Base-by-base conservation (phyloP, 257 asterid species). In the Solanum microdontum region DNA sequence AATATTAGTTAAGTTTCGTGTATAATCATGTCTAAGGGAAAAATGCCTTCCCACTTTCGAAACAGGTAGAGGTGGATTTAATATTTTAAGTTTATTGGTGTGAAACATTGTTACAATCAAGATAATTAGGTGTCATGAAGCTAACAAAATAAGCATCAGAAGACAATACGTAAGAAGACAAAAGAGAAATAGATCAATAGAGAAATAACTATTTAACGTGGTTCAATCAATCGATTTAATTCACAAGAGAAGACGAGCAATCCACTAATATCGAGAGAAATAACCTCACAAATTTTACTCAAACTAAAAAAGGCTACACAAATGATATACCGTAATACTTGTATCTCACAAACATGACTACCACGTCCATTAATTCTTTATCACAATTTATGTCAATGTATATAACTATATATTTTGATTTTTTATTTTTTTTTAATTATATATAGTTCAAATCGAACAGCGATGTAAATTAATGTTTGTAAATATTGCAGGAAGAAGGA, bases 401-500 rank as follows among this genome's bases (percentile, higher is more conserved):
- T 39, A 77, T 40, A 12, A 39, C 14, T 39, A 39, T 7, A 24
- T 77, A 7, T 13, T 39, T 39, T 40, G 2, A 24, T 58, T 19
- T 19, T 14, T 51, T 51, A 0, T 0, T 0, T 1, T 24, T 77
- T 11, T 76, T 23, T 73, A 13, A 8, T 2, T 15, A 39, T 2
- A 77, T 43, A 7, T 36, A 11, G 21, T 39, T 76, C 60, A 76
- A n/a, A 8, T 12, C 0, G 4, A 39, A 39, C 37, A 28, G 24
- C 32, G 12, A 26, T 82, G n/a, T 9, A 58, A 58, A 37, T 23
- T 32, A 37, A 58, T 75, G 55, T 45, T 11, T 62, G 30, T 36
- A 4, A 73, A 86, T 74, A 82, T 62, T 91, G 89, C 94, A 93
- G 98, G 93, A 93, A 90, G 92, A 92, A 91, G 82, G 96, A 93